These are phyloP conservation scores for Caryopteris hybrid DNA, from an alignment of 305 asterid species.

Conservation along the genomic window DNA sequence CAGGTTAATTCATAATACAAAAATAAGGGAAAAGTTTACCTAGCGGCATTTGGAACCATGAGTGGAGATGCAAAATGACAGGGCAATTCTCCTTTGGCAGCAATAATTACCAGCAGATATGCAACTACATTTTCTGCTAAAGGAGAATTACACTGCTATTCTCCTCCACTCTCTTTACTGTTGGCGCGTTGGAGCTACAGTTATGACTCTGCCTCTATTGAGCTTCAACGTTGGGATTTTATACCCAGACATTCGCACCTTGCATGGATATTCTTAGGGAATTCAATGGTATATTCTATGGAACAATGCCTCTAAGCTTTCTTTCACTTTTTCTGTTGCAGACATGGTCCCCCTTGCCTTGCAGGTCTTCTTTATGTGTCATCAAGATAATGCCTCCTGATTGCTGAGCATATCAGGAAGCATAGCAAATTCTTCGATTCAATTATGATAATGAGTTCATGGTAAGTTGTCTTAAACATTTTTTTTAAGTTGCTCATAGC, in stretches of 20 bases:
- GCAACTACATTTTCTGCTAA: slow-evolving; percentile 18
- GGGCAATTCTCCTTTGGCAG: slow-evolving; percentile 77
- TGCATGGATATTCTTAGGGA: slow-evolving; percentile 35
- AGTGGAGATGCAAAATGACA: slow-evolving; percentile 37
- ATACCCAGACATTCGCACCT: slow-evolving; percentile 27
- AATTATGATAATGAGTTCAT: slow-evolving; percentile 1
- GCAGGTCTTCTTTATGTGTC: slow-evolving; percentile 7
- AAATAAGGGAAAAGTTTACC: background rate
- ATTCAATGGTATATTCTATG: slow-evolving; percentile 30
- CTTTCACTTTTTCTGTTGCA: slow-evolving; percentile 27
- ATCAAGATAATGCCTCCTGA: slow-evolving; percentile 15
- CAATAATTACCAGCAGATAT: background rate
- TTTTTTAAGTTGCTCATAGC: background rate
- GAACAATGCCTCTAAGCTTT: slow-evolving; percentile 32
- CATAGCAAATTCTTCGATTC: background rate
- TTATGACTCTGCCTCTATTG: slow-evolving; percentile 10
- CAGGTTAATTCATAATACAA: background rate
- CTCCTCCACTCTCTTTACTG: slow-evolving; percentile 23
- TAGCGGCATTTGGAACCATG: slow-evolving; percentile 4
- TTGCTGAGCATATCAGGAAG: slow-evolving; percentile 8
- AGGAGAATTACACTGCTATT: slow-evolving; percentile 37
- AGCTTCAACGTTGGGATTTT: slow-evolving; percentile 21
- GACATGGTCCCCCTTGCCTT: slow-evolving; percentile 35
- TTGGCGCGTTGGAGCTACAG: slow-evolving; percentile 2
- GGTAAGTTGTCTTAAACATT: background rate